Percentiles rank a stretch among this genome's conserved stretches.
These are phyloP conservation scores for Isabelozyma heimii DNA, from an alignment of 805 yeast species.

Conservation along the genomic window DNA sequence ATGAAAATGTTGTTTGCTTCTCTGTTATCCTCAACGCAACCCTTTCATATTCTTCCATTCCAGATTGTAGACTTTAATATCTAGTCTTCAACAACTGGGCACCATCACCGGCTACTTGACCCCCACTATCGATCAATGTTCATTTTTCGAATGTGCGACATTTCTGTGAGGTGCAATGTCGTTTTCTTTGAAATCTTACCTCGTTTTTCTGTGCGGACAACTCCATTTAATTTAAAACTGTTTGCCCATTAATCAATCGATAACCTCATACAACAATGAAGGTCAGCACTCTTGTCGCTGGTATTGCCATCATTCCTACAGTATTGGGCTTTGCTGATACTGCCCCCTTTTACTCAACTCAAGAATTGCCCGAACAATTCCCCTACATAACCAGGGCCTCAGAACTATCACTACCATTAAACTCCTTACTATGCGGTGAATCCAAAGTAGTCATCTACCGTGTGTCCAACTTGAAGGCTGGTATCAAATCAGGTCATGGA, in stretches of 20 bases:
- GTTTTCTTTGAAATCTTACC: no score
- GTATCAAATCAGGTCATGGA: conserved; percentile 3
- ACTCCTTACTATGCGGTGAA: conserved; percentile 15
- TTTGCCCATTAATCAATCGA: neutral
- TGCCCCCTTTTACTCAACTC: conserved; percentile 17
- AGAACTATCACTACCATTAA: conserved; percentile 13
- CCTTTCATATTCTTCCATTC: no score
- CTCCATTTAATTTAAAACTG: neutral
- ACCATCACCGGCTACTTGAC: no score
- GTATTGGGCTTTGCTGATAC: conserved; percentile 22
- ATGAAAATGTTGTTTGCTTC: no score
- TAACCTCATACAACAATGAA: neutral
- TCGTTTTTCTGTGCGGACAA: neutral
- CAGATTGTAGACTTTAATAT: no score
- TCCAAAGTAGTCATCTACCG: conserved; percentile 23
- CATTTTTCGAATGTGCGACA: no score
- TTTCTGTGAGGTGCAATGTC: no score
- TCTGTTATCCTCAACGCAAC: no score
- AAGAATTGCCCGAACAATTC: conserved; percentile 7
- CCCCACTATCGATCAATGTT: no score
- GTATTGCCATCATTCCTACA: conserved; percentile 7
- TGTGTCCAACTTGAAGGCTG: conserved; percentile 15
- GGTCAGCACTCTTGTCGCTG: neutral
- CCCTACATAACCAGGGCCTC: conserved; percentile 21
- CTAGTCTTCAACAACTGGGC: no score